Evolutionary conservation across 2,329 filamentous ascomycete species (phyloP), one percentile per base, ranked within the genome.

Genomic region (Cercospora citrullina): DNA sequence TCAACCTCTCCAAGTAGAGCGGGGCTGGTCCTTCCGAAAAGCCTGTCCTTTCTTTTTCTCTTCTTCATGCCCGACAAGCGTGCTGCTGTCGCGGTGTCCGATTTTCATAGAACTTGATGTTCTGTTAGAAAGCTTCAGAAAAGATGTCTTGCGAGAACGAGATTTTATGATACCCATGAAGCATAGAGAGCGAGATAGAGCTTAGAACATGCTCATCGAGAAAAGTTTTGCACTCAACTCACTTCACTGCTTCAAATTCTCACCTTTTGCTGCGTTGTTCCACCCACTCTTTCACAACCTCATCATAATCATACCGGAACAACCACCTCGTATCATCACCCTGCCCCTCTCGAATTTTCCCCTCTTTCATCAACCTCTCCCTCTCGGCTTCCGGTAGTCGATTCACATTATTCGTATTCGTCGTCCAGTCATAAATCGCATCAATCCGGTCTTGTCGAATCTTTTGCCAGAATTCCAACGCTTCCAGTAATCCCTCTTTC

Each of bases 401-500:
- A 21, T 67, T 51, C n/a, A 73, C 68, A 63, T 75, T 75, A 23
- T 60, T 66, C 7, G 63, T 63, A 28, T 72, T 73, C 6, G 30
- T 57, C 4, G 71, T 71, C 69, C 70, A 74, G 23, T 73, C 71
- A 12, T 64, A 68, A 1, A 74, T 59, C 1, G 66, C 67, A 69
- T 75, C 73, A 9, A 75, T 69, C 3, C 72, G 51, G 8, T 67
- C 68, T 63, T 75, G 73, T n/a, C 73, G 71, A 39, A 64, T 71
- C 14, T 64, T 42, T 39, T 74, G 73, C 73, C 73, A 75, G 55
- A 68, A 73, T 12, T 63, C 21, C 6, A 75, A 45, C 2, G 63
- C 71, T 21, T 68, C 64, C 2, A 73, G 39, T 4, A 71, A 18
- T 5, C 45, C 30, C 21, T 48, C n/a, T 18, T 51, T 48, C 8